Evolutionary conservation across 2,329 filamentous ascomycete species (phyloP), one percentile per base, ranked within the genome.

Genomic region (Neofusicoccum ribis): DNA sequence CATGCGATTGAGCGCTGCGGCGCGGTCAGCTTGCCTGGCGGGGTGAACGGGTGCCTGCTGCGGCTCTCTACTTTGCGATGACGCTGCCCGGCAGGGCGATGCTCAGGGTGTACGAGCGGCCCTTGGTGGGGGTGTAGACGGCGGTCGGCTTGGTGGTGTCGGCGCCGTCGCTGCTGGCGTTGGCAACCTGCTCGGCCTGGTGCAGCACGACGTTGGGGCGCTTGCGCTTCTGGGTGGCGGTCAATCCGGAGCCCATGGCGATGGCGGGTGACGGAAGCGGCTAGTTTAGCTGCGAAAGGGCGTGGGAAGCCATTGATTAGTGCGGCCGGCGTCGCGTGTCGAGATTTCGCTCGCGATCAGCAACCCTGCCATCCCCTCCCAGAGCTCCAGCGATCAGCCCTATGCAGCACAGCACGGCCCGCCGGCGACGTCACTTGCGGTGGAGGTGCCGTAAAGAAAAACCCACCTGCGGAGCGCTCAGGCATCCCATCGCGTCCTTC

Each of bases 11-110:
- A 43, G 89, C 88, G 74, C 90, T 59, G 54, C 41, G 41, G 27
- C 23, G 36, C 37, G n/a, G 54, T 93, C 70, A 14, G 4, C 43
- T 93, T 70, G 31, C 27, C 59, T 14, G 15, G 7, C 17, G 3
- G 4, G 31, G 11, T 37, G 44, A 60, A 37, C 27, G n/a, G 39
- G 37, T 17, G 6, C n/a, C 36, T 34, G 9, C 17, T 12, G 36
- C 58, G 44, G 23, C 5, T 7, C 77, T 81, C 67, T 80, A 92
- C 90, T 91, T 91, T 65, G 88, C 83, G 65, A 94, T 84, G 50
- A 95, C 87, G 73, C 91, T 94, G 39, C 89, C 91, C 1, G 92
- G 91, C 36, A 96, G 78, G 3, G 92, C 92, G 39, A 95, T 84
- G 47, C 89, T 93, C 17, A 95, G 75, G 0, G 92, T 95, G 84